Base-by-base conservation (phyloP, 225 moss, liverwort and hornwort species). In the Marchantia polymorpha region DNA sequence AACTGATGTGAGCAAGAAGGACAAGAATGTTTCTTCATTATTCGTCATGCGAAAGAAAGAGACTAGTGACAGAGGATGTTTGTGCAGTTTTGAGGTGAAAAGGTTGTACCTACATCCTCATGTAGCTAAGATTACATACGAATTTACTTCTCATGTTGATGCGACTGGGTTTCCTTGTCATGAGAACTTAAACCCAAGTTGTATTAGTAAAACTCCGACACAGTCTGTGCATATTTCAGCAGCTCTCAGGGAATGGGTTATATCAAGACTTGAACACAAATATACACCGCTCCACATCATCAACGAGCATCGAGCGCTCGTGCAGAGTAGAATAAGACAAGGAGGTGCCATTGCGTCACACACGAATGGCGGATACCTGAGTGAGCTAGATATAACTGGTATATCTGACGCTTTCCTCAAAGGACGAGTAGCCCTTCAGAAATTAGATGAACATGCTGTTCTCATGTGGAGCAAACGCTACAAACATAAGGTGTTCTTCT, bases 91-190 rank as follows among this genome's bases (percentile, higher is more conserved):
- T 52, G 76, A 82, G 23, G 69, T 82, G 63, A 82, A 67, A 71
- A 82, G 81, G 74, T 76, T 82, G 10, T 82, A 82, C 27, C 60
- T 76, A 59, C 76, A 69, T 77, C 76, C 81, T 76, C 63, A 82
- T 29, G 68, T 82, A 31, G 75, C 54, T 7, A 76, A 76, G 60
- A 77, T 82, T 17, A 76, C 69, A 0, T 82, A 76, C 60, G 39
- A 58, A 47, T 22, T 9, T 48, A 60, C 69, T 20, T 69, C 76
- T 23, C 81, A 82, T 60, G 81, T 82, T 1, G 81, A 82, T 77
- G 53, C 58, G 4, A 26, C 20, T 69, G 81, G 81, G 12, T 10
- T 53, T 46, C 69, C 55, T 17, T 82, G 81, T 68, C 81, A 82
- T 71, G 69, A 64, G 30, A 56, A 12, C 12, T 54, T 76, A 13